Base-by-base conservation (phyloP, 768 basidiomycete species). In the Agaricus blazei region DNA sequence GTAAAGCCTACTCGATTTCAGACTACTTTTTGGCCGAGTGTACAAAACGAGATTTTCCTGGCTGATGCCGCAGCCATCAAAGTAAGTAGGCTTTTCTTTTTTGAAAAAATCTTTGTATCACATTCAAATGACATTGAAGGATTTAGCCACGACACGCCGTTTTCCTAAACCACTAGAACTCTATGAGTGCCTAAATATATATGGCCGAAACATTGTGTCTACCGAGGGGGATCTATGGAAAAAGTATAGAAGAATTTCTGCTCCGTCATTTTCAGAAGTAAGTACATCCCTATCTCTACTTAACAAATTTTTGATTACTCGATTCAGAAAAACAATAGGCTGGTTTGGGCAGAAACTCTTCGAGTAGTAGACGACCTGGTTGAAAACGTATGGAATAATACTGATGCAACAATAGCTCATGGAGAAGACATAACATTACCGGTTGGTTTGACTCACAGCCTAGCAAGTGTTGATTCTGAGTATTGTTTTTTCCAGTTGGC, bases 211-310 rank as follows among this genome's bases (percentile, higher is more conserved):
- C 59, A 81, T 87, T 44, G 76, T 88, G n/a, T 77, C 75, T 1
- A 80, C 82, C 0, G 85, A 87, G 60, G 81, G 79, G 23, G 78
- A 81, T 3, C 74, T 81, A 56, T 88, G 85, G 85, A 84, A 84
- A 65, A 76, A 77, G 31, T 84, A 83, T 59, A 69, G 84, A 45
- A 83, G 81, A 63, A 77, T 87, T 41, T 70, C 78, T 15, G 82
- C 81, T 1, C 83, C 84, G 15, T 78, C 83, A 0, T 87, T 87
- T 64, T 81, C 81, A 5, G 83, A 85, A 64, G 83, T 83, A 52
- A 43, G 68, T 59, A 58, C 19, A 19, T 19, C 19, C 19, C 38
- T 36, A 26, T 4, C 41, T 28, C 27, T n/a, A 2, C 47, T 19
- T 2, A 23, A 24, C 15, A 9, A n/a, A 23, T 34, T 49, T 19